phyloP scores from a whole-genome alignment of 1,139 yeast species.

The Kluyveromyces sp. region DNA sequence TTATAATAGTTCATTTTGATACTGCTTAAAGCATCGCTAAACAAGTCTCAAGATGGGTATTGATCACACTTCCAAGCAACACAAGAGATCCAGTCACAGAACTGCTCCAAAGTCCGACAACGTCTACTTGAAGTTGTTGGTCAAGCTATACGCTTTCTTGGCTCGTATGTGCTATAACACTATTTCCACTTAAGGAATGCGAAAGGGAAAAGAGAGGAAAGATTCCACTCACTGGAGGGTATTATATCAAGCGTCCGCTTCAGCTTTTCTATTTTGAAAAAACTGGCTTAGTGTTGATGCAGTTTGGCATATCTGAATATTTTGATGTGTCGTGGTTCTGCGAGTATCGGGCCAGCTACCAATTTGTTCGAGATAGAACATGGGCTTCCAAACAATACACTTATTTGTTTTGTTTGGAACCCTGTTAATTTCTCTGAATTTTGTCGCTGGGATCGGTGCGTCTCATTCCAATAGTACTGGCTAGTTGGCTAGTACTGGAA shows the following conservation, averaged over 20 bases:
- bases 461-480: constrained; percentile 6
- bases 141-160: constrained; percentile 96
- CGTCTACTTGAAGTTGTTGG: constrained; percentile 96
- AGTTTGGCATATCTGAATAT: not conserved
- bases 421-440: too few relatives aligned
- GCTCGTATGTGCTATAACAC: constrained; percentile 70
- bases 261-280: not conserved
- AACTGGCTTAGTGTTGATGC: not conserved
- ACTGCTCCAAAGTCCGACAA: constrained; percentile 99
- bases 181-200: constrained; percentile 4
- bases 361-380: too few relatives aligned
- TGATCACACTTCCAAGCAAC: constrained; percentile 96
- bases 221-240: constrained; percentile 10
- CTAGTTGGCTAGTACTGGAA: not conserved
- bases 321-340: constrained; percentile 8
- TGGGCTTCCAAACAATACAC: too few relatives aligned
- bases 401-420: too few relatives aligned
- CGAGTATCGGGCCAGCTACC: constrained; percentile 9
- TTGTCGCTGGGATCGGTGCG: constrained; percentile 8
- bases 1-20: too few relatives aligned
- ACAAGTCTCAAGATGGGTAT: constrained; percentile 66
- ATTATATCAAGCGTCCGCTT: not conserved
- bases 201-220: constrained; percentile 10
- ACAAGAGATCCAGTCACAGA: constrained; percentile 94
- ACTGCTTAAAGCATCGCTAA: not conserved